Base-by-base conservation (phyloP, 2,329 filamentous ascomycete species). In the Zasmidium cellare region DNA sequence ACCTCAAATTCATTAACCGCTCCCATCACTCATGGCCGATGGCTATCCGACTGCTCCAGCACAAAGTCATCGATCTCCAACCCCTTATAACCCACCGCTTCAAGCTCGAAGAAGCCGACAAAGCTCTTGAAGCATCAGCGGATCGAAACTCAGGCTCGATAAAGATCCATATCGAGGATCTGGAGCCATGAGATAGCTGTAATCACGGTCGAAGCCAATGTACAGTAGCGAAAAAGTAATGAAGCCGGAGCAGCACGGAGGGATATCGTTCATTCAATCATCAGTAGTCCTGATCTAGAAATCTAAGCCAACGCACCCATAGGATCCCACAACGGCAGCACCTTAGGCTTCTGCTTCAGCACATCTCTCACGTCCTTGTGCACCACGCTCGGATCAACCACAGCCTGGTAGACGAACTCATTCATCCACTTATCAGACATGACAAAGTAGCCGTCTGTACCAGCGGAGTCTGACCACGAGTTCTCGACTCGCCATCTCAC, bases 401-500 rank as follows among this genome's bases (percentile, higher is more conserved):
- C 91, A 7, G 88, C 90, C 79, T 96, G 91, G 71, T 92, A 96
- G 46, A 89, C 86, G 76, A 92, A 96, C 62, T 82, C 76, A 59
- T 81, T 79, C 76, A 82, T 80, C 80, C 80, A 82, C 19, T 79
- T 78, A 75, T 96, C 91, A 59, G 82, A 89, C 91, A 96, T 96
- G 61, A 96, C 89, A 70, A 94, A 94, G 83, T 90, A 96, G 0
- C 92, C 92, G 65, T 91, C 85, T 12, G 87, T 69, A 0, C 92
- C 92, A 0, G 82, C 82, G 0, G 70, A 76, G 44, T 84, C 80
- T 12, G 89, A 90, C 91, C 91, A 96, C 56, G 85, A 89, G 72
- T 96, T 96, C 81, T 96, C 88, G 6, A 96, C 90, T 54, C 91
- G 80, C 92, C 92, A 96, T 46, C 91, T 79, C 1, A 91, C 83